Base-by-base conservation (phyloP, 2,329 filamentous ascomycete genomes). In the Fusarium graminum region DNA sequence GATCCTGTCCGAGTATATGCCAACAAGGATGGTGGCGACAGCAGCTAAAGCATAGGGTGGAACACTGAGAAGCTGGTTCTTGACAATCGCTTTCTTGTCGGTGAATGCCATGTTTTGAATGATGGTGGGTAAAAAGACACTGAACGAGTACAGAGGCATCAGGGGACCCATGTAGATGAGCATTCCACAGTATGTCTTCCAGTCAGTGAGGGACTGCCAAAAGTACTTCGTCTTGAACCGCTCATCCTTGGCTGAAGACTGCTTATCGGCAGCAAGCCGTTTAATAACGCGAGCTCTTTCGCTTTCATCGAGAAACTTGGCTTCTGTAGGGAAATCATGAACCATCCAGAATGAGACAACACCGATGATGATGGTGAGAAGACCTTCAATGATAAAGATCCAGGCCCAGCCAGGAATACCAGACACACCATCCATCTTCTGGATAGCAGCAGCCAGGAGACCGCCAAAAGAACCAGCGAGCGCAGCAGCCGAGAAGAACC, bases 401-500 rank as follows among this genome's bases (percentile, higher is more conserved):
- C 85, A 90, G 1, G 82, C 82, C 86, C 87, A 90, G 19, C 87
- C 87, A 6, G 80, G 74, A 26, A 82, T 78, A 3, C 83, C 83
- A 3, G 83, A 85, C 11, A 90, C 78, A 2, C 90, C 89, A 61
- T 88, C 80, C 88, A 93, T 91, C 46, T 88, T 83, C 36, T 86
- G 84, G 65, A 93, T 93, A 1, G 85, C 90, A 4, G 90, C 90
- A 1, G 91, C 90, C 4, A 93, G 82, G 2, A 93, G 83, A 5
- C 91, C 91, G 72, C 90, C 90, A 65, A 93, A 93, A 0, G 89
- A 93, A 1, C 92, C 92, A 1, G 92, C 90, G 0, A 95, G 79
- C 0, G 92, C 91, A 1, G 92, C 92, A 0, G 92, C 91, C 0
- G 91, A 93, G 80, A 95, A 96, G 81, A 95, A 94, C 56, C 93